Evolutionary conservation across 1,139 yeast species (phyloP).

Genomic region (Sugiyamaella paludigena): DNA sequence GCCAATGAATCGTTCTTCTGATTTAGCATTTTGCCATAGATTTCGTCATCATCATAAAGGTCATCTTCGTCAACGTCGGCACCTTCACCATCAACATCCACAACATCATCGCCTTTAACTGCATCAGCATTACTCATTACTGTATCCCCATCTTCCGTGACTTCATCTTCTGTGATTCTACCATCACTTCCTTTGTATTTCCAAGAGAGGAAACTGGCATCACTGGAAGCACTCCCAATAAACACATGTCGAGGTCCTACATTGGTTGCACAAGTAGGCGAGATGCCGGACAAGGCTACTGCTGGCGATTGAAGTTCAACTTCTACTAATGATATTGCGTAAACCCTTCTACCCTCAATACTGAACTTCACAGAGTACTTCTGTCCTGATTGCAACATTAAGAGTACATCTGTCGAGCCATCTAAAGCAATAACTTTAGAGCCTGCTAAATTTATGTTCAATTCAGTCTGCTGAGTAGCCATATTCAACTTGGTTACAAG

Average conservation of each 20-base stretch:
- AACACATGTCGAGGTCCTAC: slow-evolving; percentile 36
- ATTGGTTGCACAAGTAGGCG: slow-evolving; percentile 27
- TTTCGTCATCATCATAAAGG: slow-evolving; percentile 34
- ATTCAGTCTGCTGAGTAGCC: slow-evolving; percentile 55
- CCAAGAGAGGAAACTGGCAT: slow-evolving; percentile 44
- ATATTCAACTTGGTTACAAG: slow-evolving; percentile 40
- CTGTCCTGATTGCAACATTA: slow-evolving; percentile 53
- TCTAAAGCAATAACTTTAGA: slow-evolving; percentile 47
- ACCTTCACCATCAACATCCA: slow-evolving; percentile 30
- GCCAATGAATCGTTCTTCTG: too few species aligned
- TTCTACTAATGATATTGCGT: slow-evolving; percentile 33
- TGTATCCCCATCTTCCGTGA: too few species aligned
- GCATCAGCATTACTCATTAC: slow-evolving; percentile 18
- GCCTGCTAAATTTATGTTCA: slow-evolving; percentile 59
- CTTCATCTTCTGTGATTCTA: too few species aligned
- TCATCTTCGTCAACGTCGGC: slow-evolving; percentile 39
- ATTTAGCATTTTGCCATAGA: too few species aligned
- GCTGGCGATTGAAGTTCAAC: slow-evolving; percentile 17
- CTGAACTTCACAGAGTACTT: slow-evolving; percentile 53
- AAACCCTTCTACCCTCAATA: slow-evolving; percentile 45
- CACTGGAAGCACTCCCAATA: slow-evolving; percentile 46
- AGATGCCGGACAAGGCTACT: slow-evolving; percentile 19
- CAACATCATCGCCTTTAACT: slow-evolving; percentile 15
- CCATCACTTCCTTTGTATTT: slow-evolving; percentile 22
- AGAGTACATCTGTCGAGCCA: slow-evolving; percentile 48